Conservation (phyloP, 2,329 filamentous ascomycete genomes). For the Alternaria gansuensis region DNA sequence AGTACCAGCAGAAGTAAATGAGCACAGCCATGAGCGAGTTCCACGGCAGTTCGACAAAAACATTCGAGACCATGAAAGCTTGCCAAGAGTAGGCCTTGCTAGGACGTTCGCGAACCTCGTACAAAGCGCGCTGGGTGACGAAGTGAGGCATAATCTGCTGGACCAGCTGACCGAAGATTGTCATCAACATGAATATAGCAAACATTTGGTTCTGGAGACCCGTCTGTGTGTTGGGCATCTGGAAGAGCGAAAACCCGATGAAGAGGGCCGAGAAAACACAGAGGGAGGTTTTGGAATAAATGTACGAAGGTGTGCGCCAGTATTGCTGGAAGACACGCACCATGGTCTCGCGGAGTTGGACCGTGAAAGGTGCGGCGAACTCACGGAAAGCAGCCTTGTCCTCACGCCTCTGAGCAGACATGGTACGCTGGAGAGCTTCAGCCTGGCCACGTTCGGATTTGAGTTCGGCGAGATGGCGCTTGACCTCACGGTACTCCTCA, state of each 20-base stretch:
- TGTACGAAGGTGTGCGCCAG: slow-evolving; percentile 89
- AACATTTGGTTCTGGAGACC: slow-evolving; percentile 89
- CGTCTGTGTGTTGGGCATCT: slow-evolving; percentile 74
- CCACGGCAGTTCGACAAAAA: slow-evolving; percentile 86
- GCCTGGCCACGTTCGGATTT: slow-evolving; percentile 51
- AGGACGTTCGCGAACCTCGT: slow-evolving; percentile 84
- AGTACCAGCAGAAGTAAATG: slow-evolving; percentile 86
- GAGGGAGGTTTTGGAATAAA: slow-evolving; percentile 81
- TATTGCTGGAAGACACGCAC: slow-evolving; percentile 87
- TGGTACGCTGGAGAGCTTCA: slow-evolving; percentile 47
- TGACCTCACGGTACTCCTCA: slow-evolving; percentile 56
- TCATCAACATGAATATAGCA: slow-evolving; percentile 81
- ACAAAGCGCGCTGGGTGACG: slow-evolving; percentile 79
- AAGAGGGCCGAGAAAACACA: slow-evolving; percentile 74
- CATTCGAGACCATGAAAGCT: slow-evolving; percentile 83
- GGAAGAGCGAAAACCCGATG: slow-evolving; percentile 83
- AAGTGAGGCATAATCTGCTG: slow-evolving; percentile 89
- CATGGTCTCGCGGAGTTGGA: slow-evolving; percentile 73
- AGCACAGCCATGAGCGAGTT: slow-evolving; percentile 79
- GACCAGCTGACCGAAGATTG: slow-evolving; percentile 80
- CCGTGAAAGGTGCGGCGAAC: slow-evolving; percentile 78
- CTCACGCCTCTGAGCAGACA: slow-evolving; percentile 53
- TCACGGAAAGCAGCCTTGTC: slow-evolving; percentile 72
- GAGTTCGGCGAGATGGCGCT: slow-evolving; percentile 58
- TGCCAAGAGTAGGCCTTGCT: slow-evolving; percentile 87